Conservation (phyloP, 2,329 filamentous ascomycete genomes). For the Sporothrix brasiliensis region DNA sequence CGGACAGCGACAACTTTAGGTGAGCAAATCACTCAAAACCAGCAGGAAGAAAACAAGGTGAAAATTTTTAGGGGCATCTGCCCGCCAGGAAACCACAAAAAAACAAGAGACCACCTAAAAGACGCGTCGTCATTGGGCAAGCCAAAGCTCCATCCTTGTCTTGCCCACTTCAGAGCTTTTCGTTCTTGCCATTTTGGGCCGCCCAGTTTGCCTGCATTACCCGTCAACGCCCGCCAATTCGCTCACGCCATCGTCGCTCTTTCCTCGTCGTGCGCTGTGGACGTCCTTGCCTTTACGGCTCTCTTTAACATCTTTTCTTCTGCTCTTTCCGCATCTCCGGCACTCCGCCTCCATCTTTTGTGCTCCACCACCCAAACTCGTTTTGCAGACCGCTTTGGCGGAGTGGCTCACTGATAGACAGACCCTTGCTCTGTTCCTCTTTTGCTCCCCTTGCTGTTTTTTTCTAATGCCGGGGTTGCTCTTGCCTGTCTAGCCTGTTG, state of each 20-base stretch:
- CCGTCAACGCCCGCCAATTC: slow-evolving; percentile 26
- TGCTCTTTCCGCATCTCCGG: slow-evolving; percentile 33
- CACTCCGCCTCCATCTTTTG: slow-evolving; percentile 33
- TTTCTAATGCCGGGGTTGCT: slow-evolving; percentile 25
- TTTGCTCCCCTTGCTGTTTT: slow-evolving; percentile 8
- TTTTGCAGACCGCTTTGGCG: slow-evolving; percentile 24
- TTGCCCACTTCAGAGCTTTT: slow-evolving; percentile 28
- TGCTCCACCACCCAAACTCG: slow-evolving; percentile 31
- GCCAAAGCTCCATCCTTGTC: slow-evolving; percentile 23
- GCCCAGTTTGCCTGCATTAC: background rate
- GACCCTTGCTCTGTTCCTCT: slow-evolving; percentile 15
- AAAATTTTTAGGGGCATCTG: slow-evolving; percentile 24
- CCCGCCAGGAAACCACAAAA: slow-evolving; percentile 16
- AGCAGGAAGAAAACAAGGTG: slow-evolving; percentile 17
- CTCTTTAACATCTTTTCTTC: background rate
- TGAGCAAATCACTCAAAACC: background rate
- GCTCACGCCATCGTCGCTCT: slow-evolving; percentile 30
- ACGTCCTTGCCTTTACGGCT: background rate
- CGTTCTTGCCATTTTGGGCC: background rate
- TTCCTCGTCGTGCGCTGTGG: slow-evolving; percentile 8
- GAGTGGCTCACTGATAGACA: background rate
- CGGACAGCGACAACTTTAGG: slow-evolving; percentile 3
- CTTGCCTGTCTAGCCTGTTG: slow-evolving; percentile 18
- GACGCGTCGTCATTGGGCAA: slow-evolving; percentile 34
- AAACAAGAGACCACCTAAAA: slow-evolving; percentile 29